phyloP scores from a whole-genome alignment of 495 filamentous ascomycete genomes.

The Rostrohypoxylon terebratum region DNA sequence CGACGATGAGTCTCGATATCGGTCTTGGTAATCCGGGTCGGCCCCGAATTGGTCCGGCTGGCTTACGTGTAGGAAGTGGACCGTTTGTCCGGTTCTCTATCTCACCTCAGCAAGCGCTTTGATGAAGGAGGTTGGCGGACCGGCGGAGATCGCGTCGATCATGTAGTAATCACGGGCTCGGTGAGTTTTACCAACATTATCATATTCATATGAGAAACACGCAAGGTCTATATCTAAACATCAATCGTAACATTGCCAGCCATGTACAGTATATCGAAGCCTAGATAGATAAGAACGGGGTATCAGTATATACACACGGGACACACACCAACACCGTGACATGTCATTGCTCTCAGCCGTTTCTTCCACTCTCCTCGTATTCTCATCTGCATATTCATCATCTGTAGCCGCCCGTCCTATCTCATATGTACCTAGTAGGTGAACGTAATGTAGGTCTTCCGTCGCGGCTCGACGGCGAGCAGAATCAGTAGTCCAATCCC shows the following conservation, averaged over 20 bases:
- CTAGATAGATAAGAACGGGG: conserved; percentile 27
- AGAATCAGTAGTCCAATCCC: neutral
- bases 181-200: too few relatives aligned
- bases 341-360: conserved; percentile 1
- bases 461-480: neutral
- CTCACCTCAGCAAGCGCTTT: conserved; percentile 57
- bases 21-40: too few relatives aligned
- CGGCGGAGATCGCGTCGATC: conserved; percentile 47
- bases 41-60: neutral
- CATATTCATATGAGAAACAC: neutral
- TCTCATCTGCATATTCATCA: neutral
- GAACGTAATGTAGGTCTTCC: neutral
- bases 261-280: neutral
- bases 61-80: conserved; percentile 60
- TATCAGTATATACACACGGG: conserved; percentile 38
- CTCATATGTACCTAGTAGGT: neutral
- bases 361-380: neutral
- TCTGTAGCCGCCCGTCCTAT: neutral
- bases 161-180: too few relatives aligned
- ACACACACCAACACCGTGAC: conserved; percentile 8
- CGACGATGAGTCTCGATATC: neutral
- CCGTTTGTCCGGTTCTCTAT: conserved; percentile 52
- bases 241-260: neutral
- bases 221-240: neutral
- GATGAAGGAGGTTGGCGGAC: conserved; percentile 52